A percentile compares a stretch with the other conserved stretches of the same genome.
phyloP scores from a whole-genome alignment of 257 asterid genomes.

The Catharanthus roseus region DNA sequence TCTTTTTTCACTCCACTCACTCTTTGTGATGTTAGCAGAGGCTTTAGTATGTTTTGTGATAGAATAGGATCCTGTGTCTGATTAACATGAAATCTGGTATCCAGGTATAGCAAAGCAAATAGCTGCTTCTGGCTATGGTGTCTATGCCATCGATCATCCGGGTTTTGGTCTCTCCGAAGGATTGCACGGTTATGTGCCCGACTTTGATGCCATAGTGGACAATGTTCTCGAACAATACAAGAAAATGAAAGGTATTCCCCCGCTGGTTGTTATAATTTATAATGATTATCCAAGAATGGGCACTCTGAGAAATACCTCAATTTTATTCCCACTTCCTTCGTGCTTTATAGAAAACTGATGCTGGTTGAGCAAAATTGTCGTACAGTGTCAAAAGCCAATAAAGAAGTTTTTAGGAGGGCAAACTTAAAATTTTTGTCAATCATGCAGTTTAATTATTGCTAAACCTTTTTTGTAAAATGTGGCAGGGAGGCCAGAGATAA shows the following conservation, averaged over 20 bases:
- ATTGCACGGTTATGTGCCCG: conserved; percentile 82
- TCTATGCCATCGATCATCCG: conserved; percentile 95
- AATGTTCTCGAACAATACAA: conserved; percentile 69
- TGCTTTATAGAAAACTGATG: too few relatives aligned
- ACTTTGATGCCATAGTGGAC: conserved; percentile 74
- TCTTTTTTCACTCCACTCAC: background rate
- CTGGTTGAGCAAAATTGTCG: too few relatives aligned
- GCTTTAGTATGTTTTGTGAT: background rate
- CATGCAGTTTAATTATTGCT: background rate
- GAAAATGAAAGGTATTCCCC: conserved; percentile 61
- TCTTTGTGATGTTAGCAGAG: background rate
- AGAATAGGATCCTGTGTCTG: background rate
- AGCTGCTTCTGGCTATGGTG: conserved; percentile 85
- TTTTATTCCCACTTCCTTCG: too few relatives aligned
- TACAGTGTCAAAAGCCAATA: background rate
- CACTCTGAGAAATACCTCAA: background rate
- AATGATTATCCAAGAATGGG: conserved; percentile 3
- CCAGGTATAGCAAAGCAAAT: conserved; percentile 90
- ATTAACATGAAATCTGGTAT: conserved; percentile 11
- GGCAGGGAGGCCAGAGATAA: conserved; percentile 81
- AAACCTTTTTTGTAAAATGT: conserved; percentile 10
- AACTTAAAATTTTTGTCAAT: background rate
- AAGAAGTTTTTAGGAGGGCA: background rate
- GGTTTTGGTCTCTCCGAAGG: conserved; percentile 98
- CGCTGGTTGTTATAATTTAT: background rate